Base-by-base conservation (phyloP, 306 rosid genomes). In the Phaseolus lunatus region DNA sequence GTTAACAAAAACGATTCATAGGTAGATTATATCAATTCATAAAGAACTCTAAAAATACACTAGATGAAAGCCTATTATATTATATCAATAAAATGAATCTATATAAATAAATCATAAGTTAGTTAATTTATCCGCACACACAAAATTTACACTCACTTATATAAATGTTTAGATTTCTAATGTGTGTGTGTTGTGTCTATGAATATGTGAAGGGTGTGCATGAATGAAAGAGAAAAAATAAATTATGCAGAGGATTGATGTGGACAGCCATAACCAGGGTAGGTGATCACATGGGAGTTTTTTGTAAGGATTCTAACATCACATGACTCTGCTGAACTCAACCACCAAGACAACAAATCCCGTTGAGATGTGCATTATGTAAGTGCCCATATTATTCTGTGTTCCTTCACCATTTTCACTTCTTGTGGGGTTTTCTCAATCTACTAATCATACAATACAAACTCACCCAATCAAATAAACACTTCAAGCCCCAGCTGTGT, bases 261-360 rank as follows among this genome's bases (percentile, higher is more conserved):
- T 73, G 80, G 63, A 81, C 86, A 73, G 67, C 81, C 75, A 86
- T 31, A 77, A 74, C 83, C 83, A 81, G 86, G 58, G 73, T 74
- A 75, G 85, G 76, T 80, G 31, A 22, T 82, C 96, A 88, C 92
- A 90, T 88, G 92, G 82, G 84, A 35, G 41, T 65, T 5, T 4
- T 33, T 18, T 62, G 81, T 44, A 14, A 43, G 50, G 66, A 45
- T 62, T 73, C 75, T 61, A 69, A 19, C 15, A 22, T 84, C 86
- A 80, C 90, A 84, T 83, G 92, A 56, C 52, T n/a, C 26, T 83
- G 84, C 35, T 53, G 13, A 63, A 72, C 26, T 76, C 72, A 81
- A 62, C 76, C 62, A 45, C 81, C 70, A 7, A 83, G 56, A 61
- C 70, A 84, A 67, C 78, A 84, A 59, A 72, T 61, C 89, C 7